Evolutionary conservation across 495 filamentous ascomycete genomes (phyloP), one percentile per base, ranked within the genome.

Genomic region (Daldinia caldariorum): DNA sequence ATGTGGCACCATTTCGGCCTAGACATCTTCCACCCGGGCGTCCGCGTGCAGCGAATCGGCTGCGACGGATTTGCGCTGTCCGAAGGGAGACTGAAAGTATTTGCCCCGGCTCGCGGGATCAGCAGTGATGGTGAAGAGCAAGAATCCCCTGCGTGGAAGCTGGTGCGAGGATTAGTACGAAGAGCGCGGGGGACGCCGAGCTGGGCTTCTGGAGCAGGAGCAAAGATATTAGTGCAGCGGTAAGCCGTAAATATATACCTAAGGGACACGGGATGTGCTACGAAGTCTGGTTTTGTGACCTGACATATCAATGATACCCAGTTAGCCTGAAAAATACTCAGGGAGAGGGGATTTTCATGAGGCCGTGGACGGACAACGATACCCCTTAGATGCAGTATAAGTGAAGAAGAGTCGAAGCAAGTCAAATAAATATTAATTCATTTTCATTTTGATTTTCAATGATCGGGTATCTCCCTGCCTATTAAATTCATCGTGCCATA

Each of bases 31-130:
- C 82, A 84, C 55, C 82, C 82, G 0, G 73, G 76, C 3, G 81
- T 83, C 1, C 72, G 83, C 35, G 70, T 85, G 35, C 68, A 63
- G 12, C 79, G 81, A 45, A 76, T 84, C 6, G 80, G 79, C 0
- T 84, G 82, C 47, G 81, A 79, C 4, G 82, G 81, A 0, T 85
- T 84, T 45, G 79, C 78, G 61, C 74, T 84, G 31, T 78, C 80
- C 3, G 81, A 83, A 26, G 76, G 76, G 8, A 66, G 80, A 31
- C 34, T 85, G 1, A 85, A 85, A 63, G 54, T 85, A 26, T 82
- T 85, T 8, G 68, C 63, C 9, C 66, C 69, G 2, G 38, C n/a
- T 64, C 61, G 63, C 9, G 37, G 41, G 1, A 45, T 13, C 10
- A 31, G 20, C 13, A 43, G 31, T 35, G 43, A 56, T 31, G 37